phyloP scores from a whole-genome alignment of 176 grass and related monocot genomes.

The Pontederia paniculata region DNA sequence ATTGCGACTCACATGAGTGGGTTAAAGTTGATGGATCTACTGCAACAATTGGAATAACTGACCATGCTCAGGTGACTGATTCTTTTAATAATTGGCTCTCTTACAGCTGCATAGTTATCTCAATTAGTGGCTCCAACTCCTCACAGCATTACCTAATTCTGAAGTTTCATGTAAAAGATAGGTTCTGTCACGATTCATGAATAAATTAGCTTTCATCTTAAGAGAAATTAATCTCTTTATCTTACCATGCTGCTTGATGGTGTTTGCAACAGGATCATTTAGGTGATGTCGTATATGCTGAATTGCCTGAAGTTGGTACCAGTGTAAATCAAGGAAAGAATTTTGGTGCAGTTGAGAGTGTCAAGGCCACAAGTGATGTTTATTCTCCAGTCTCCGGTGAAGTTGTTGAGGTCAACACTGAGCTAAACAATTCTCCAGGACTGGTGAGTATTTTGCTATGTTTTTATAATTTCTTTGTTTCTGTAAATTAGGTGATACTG shows the following conservation, averaged over 20 bases:
- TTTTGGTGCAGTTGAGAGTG: conserved; percentile 94
- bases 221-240: conserved; percentile 11
- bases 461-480: too few relatives aligned
- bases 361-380: conserved; percentile 91
- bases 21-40: conserved; percentile 71
- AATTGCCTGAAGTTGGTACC: conserved; percentile 72
- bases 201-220: not conserved
- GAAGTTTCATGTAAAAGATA: too few relatives aligned
- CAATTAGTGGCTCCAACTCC: not conserved
- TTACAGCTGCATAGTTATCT: not conserved
- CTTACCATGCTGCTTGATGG: too few relatives aligned
- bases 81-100: not conserved
- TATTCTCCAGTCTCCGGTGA: conserved; percentile 76
- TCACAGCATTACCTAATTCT: too few relatives aligned
- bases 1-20: conserved; percentile 91
- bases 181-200: too few relatives aligned
- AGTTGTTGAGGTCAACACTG: conserved; percentile 53
- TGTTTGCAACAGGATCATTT: conserved; percentile 52
- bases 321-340: conserved; percentile 48
- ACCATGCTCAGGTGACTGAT: conserved; percentile 80
- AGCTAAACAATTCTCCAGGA: conserved; percentile 46
- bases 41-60: conserved; percentile 81
- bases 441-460: conserved; percentile 32
- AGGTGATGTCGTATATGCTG: conserved; percentile 93
- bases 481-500: too few relatives aligned